Evolutionary conservation across 2,329 filamentous ascomycete genomes (phyloP).

Genomic region (Colletotrichum spaethianum): DNA sequence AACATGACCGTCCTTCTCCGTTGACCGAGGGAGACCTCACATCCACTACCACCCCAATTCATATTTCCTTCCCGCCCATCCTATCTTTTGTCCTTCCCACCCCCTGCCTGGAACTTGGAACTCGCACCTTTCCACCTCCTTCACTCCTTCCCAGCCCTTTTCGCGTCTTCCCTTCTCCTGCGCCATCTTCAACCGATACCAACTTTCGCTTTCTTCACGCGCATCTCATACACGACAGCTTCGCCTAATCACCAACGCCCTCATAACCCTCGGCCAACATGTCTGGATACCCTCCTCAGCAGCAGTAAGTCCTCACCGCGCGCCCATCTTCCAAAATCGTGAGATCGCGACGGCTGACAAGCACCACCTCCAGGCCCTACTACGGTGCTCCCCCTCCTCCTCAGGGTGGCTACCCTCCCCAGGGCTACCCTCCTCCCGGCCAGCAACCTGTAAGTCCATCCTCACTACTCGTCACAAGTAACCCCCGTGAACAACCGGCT

Average conservation of each 20-base stretch:
- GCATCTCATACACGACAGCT: slow-evolving; percentile 4
- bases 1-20: not conserved
- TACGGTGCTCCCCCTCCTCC: slow-evolving; percentile 43
- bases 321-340: not conserved
- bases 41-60: not conserved
- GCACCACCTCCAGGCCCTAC: slow-evolving; percentile 34
- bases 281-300: slow-evolving; percentile 52
- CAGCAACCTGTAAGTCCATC: slow-evolving; percentile 40
- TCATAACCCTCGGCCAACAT: slow-evolving; percentile 45
- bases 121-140: slow-evolving; percentile 24
- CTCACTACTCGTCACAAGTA: not conserved
- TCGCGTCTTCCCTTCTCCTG: not conserved
- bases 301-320: slow-evolving; percentile 29
- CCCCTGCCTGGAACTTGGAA: slow-evolving; percentile 2
- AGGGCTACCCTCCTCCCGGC: slow-evolving; percentile 39
- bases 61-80: slow-evolving; percentile 27
- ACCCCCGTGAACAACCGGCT: not conserved
- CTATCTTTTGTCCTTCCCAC: slow-evolving; percentile 5
- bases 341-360: slow-evolving; percentile 19
- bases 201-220: slow-evolving; percentile 1
- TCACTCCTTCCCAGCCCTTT: slow-evolving; percentile 1
- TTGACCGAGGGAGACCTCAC: slow-evolving; percentile 15
- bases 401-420: slow-evolving; percentile 45
- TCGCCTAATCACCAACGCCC: slow-evolving; percentile 23
- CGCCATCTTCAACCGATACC: not conserved